These are phyloP conservation scores for Cichorium intybus DNA, from an alignment of 140 eudicot genomes.

Conservation along the genomic window DNA sequence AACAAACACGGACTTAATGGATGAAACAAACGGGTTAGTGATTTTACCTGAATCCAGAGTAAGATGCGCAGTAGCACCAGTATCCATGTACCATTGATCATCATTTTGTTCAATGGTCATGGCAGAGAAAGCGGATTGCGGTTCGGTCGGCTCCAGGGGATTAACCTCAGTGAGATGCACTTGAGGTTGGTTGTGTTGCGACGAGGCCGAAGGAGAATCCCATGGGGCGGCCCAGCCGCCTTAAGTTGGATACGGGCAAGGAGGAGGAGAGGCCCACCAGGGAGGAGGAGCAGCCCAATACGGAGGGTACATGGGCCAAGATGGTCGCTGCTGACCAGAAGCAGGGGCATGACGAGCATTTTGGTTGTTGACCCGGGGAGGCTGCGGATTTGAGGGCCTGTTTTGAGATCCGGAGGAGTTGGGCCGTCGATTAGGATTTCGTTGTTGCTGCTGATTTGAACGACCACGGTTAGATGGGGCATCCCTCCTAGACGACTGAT, in stretches of 20 bases:
- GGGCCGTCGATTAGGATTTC: too few species aligned
- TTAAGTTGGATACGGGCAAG: neutral
- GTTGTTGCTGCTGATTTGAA: too few species aligned
- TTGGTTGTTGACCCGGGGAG: neutral
- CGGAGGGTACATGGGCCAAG: neutral
- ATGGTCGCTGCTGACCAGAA: neutral
- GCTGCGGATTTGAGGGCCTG: too few species aligned
- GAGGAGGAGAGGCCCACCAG: neutral
- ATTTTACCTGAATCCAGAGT: neutral
- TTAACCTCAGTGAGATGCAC: neutral
- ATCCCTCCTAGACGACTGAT: too few species aligned
- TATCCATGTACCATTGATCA: slow-evolving; percentile 19
- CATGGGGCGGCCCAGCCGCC: neutral
- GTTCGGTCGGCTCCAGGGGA: neutral
- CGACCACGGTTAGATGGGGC: too few species aligned
- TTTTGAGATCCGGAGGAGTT: too few species aligned
- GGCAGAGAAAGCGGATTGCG: neutral
- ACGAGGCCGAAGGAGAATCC: too few species aligned
- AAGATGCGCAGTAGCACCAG: slow-evolving; percentile 14
- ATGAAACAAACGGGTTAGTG: neutral
- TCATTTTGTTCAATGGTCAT: neutral
- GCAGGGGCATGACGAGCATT: too few species aligned
- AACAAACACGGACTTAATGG: slow-evolving; percentile 4
- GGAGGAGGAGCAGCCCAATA: neutral
- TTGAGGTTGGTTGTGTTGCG: neutral